A percentile compares a stretch with the other conserved stretches of the same genome.
Conservation (phyloP, 1,284 basidiomycete genomes). For the Boletus smithii region DNA sequence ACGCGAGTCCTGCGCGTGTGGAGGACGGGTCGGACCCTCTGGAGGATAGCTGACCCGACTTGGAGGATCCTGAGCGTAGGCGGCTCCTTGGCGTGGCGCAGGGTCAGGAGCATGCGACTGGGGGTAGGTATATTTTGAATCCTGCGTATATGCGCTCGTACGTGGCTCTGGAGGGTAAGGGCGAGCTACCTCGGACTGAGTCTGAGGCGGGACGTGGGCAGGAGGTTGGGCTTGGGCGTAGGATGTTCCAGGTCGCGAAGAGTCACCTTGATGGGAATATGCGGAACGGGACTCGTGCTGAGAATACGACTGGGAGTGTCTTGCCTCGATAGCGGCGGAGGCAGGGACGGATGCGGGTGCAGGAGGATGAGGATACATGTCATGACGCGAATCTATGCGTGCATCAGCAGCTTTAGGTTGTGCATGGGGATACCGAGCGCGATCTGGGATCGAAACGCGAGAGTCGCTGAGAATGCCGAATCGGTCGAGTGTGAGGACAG, state of each 20-base stretch:
- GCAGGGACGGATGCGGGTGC: conserved; percentile 15
- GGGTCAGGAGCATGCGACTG: conserved; percentile 21
- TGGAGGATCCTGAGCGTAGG: conserved; percentile 19
- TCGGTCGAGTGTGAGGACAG: conserved; percentile 2
- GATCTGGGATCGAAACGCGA: conserved; percentile 24
- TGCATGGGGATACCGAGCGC: conserved; percentile 20
- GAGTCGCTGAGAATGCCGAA: conserved; percentile 24
- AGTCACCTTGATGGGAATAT: conserved; percentile 25
- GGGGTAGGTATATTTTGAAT: conserved; percentile 25
- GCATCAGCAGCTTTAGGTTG: conserved; percentile 25
- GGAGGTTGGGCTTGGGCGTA: conserved; percentile 21
- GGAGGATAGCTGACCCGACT: conserved; percentile 16
- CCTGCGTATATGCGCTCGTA: conserved; percentile 25
- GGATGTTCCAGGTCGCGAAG: conserved; percentile 24
- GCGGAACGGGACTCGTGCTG: conserved; percentile 24
- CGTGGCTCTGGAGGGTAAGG: conserved; percentile 22
- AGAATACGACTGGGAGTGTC: conserved; percentile 25
- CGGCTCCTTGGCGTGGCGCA: conserved; percentile 12
- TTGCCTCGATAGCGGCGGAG: conserved; percentile 19
- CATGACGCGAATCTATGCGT: conserved; percentile 29
- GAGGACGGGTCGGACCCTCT: conserved; percentile 19
- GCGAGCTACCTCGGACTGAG: conserved; percentile 21
- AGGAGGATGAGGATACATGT: conserved; percentile 26
- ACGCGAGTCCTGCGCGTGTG: conserved; percentile 24
- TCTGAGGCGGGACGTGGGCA: conserved; percentile 12